Evolutionary conservation across 176 grass and related monocot species (phyloP).

Genomic region (Cenchrus purpureus): DNA sequence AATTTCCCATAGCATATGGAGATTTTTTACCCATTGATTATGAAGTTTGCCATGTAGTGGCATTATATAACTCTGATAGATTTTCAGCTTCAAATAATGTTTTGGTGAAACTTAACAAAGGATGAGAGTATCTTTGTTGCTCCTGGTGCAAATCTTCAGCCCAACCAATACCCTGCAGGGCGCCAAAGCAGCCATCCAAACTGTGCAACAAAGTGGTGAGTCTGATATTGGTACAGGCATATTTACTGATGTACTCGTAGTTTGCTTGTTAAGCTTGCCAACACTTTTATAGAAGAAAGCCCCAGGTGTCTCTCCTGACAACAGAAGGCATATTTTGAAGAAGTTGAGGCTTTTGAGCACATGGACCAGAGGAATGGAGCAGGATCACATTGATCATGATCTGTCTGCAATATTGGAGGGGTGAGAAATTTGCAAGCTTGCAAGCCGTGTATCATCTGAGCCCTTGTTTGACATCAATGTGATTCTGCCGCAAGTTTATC

Average conservation of each 20-base stretch:
- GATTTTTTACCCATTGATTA: too few relatives aligned
- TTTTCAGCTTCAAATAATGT: too few relatives aligned
- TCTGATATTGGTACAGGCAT: conserved; percentile 1
- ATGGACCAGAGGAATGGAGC: conserved; percentile 58
- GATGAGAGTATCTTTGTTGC: conserved; percentile 76
- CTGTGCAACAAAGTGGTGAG: conserved; percentile 35
- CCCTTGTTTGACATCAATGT: conserved; percentile 56
- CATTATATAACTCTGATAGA: too few relatives aligned
- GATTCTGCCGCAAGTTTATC: too few relatives aligned
- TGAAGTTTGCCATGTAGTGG: too few relatives aligned
- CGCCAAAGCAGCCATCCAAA: conserved; percentile 60
- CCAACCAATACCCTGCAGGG: conserved; percentile 46
- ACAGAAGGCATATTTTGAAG: conserved; percentile 82
- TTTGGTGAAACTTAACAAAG: too few relatives aligned
- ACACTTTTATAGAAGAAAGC: conserved; percentile 67
- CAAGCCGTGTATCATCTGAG: conserved; percentile 38
- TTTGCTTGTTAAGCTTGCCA: conserved; percentile 32
- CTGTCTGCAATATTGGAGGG: conserved; percentile 71
- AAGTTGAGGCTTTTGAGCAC: conserved; percentile 79
- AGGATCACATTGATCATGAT: conserved; percentile 54
- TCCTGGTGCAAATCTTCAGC: conserved; percentile 54
- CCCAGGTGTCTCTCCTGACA: conserved; percentile 48
- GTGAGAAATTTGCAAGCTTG: conserved; percentile 77
- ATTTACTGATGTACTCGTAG: conserved; percentile 1
- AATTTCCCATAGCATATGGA: too few relatives aligned